Evolutionary conservation across 106 monocot species (phyloP).

Genomic region (Cymbidium sinense): DNA sequence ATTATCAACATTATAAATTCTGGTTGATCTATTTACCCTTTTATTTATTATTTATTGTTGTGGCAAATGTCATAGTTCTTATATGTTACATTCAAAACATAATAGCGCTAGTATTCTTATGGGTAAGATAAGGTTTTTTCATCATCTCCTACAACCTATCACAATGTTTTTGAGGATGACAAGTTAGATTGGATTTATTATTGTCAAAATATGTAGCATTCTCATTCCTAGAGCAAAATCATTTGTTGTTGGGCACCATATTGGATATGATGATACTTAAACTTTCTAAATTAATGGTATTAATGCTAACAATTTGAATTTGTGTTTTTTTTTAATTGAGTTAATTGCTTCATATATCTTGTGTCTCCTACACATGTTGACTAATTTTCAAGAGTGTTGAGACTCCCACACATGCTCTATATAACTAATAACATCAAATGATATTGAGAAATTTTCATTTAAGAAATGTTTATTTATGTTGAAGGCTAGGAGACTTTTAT

Average conservation of each 20-base stretch:
- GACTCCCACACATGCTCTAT: too few relatives aligned
- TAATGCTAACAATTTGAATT: background rate
- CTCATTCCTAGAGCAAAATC: background rate
- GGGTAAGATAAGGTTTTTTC: background rate
- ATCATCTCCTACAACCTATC: background rate
- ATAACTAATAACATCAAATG: too few relatives aligned
- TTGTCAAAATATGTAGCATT: background rate
- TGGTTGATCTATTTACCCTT: constrained; percentile 33
- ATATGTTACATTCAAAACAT: background rate
- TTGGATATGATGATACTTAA: background rate
- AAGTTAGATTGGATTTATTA: background rate
- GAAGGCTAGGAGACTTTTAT: too few relatives aligned
- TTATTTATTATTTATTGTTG: background rate
- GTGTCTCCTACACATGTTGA: too few relatives aligned
- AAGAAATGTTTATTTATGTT: too few relatives aligned
- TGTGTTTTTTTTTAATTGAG: background rate
- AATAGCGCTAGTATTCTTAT: too few relatives aligned
- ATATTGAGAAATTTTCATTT: too few relatives aligned
- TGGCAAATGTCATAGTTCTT: background rate
- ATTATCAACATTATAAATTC: constrained; percentile 67
- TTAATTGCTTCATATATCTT: too few relatives aligned
- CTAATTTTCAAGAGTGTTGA: too few relatives aligned
- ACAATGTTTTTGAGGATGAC: background rate
- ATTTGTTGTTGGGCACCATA: background rate
- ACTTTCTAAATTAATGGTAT: background rate